Evolutionary conservation across 169 alveolate species (phyloP).

Genomic region (Plasmodium blacklocki): DNA sequence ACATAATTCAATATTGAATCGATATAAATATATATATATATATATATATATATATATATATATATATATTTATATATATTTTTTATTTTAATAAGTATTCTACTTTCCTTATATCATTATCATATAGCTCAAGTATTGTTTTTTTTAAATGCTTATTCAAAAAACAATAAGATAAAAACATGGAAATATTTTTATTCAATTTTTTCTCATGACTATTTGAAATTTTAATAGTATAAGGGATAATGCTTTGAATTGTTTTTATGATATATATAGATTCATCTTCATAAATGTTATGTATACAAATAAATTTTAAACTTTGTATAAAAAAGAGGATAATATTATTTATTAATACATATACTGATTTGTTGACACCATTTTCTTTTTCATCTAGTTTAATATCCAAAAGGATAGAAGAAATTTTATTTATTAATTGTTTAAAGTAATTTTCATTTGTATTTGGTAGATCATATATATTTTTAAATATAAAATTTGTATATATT

Average conservation of each 20-base stretch:
- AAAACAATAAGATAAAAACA: conserved; percentile 48
- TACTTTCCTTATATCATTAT: conserved; percentile 1
- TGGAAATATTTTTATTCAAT: conserved; percentile 16
- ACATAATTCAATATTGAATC: too few species aligned
- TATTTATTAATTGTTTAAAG: background rate
- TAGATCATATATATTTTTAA: background rate
- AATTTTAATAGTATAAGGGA: conserved; percentile 20
- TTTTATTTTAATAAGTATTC: background rate
- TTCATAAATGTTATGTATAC: background rate
- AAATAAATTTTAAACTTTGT: conserved; percentile 18
- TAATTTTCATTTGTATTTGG: background rate
- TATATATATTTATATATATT: too few species aligned
- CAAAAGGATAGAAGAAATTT: conserved; percentile 6
- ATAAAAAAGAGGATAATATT: conserved; percentile 19
- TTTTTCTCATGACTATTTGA: background rate
- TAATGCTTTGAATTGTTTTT: background rate
- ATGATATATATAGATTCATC: background rate
- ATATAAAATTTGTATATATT: conserved; percentile 24
- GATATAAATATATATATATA: too few species aligned
- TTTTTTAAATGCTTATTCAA: conserved; percentile 7
- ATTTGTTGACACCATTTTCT: background rate
- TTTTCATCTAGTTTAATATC: background rate
- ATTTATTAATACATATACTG: conserved; percentile 9
- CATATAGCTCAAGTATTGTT: background rate
- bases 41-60: too few species aligned